Percentiles rank a stretch among this genome's conserved stretches.
Evolutionary conservation across 805 yeast species (phyloP).

Genomic region (Tetrapisispora taiwanensis): DNA sequence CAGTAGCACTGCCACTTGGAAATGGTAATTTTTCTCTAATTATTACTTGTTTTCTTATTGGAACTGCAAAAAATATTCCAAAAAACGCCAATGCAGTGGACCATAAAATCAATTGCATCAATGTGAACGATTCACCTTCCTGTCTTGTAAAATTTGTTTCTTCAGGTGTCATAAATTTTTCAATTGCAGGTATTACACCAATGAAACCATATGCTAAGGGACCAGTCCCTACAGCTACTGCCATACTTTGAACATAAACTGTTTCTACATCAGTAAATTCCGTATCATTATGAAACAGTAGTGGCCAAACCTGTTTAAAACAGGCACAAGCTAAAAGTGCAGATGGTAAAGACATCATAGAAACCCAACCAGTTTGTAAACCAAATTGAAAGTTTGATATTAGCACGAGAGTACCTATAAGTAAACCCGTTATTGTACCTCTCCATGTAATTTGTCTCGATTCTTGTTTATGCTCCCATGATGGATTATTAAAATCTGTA

Average conservation of each 20-base stretch:
- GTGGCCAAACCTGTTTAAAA: conserved; percentile 47
- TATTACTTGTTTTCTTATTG: conserved; percentile 76
- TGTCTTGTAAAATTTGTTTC: conserved; percentile 53
- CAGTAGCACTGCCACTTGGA: conserved; percentile 95
- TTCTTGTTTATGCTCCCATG: conserved; percentile 40
- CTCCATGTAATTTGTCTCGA: conserved; percentile 62
- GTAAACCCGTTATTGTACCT: conserved; percentile 64
- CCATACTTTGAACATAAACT: conserved; percentile 81
- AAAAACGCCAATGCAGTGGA: conserved; percentile 79
- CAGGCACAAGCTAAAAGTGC: conserved; percentile 80
- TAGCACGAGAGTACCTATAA: conserved; percentile 79
- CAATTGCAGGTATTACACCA: conserved; percentile 93
- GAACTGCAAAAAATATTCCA: conserved; percentile 92
- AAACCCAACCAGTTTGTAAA: conserved; percentile 96
- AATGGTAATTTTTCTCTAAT: conserved; percentile 81
- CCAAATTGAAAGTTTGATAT: conserved; percentile 94
- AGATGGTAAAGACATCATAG: conserved; percentile 96
- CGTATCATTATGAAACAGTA: conserved; percentile 22
- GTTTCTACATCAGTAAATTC: conserved; percentile 86
- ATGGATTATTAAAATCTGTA: neutral
- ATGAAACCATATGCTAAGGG: conserved; percentile 92
- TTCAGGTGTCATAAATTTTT: conserved; percentile 66
- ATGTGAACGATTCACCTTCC: conserved; percentile 29
- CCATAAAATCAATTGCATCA: conserved; percentile 64
- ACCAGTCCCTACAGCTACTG: conserved; percentile 97